Evolutionary conservation across 2,329 filamentous ascomycete genomes (phyloP).

Genomic region (Sporothrix phasma): DNA sequence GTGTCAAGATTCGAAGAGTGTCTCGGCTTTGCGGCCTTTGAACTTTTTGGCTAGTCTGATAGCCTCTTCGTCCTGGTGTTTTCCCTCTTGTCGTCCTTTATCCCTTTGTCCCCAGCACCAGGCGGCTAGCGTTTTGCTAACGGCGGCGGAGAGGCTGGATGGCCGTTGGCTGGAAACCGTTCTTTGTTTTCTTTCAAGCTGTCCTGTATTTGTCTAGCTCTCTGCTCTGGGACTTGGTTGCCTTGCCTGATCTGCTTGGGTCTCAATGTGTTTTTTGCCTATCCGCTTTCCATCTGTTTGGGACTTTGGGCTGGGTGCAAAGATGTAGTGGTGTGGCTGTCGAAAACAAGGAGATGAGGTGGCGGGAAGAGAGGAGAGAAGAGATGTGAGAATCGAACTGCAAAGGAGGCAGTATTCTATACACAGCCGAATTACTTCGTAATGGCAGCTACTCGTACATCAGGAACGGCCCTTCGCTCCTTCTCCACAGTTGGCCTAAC

Average conservation of each 20-base stretch:
- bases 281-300: background rate
- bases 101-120: background rate
- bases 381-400: background rate
- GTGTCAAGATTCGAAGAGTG: background rate
- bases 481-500: background rate
- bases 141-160: background rate
- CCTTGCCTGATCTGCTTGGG: background rate
- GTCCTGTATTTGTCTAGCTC: background rate
- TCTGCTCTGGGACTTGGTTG: background rate
- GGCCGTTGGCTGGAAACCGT: conserved; percentile 5
- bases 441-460: background rate
- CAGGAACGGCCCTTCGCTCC: background rate
- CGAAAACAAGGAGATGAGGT: conserved; percentile 1
- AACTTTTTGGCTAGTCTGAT: background rate
- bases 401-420: conserved; percentile 10
- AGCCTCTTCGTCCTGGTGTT: background rate
- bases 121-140: background rate
- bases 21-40: background rate
- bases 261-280: background rate
- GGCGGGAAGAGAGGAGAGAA: background rate
- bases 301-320: background rate
- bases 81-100: background rate
- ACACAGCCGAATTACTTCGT: no score
- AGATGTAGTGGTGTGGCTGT: background rate
- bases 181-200: background rate